Evolutionary conservation across 768 basidiomycete species (phyloP).

Genomic region (Trametes cinnabarina): DNA sequence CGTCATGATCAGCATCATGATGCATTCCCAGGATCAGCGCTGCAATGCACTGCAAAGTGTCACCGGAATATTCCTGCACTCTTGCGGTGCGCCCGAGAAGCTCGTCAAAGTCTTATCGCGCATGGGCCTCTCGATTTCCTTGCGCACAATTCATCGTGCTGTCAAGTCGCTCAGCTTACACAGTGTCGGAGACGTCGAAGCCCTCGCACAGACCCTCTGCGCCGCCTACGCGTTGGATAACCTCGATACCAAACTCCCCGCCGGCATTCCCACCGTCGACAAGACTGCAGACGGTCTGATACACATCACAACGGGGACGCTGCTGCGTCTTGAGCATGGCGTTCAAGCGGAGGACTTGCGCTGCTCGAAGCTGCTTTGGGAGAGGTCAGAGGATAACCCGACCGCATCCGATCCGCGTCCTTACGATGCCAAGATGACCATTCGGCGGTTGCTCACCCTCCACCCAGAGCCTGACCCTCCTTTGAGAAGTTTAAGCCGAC

Average conservation of each 20-base stretch:
- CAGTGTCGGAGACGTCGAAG: not conserved
- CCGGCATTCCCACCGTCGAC: constrained; percentile 32
- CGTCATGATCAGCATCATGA: constrained; percentile 27
- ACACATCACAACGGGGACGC: constrained; percentile 35
- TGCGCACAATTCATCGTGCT: not conserved
- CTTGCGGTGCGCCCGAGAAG: constrained; percentile 24
- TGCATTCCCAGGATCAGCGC: constrained; percentile 28
- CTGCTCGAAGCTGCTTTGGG: constrained; percentile 36
- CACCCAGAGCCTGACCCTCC: not conserved
- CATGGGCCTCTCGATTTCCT: constrained; percentile 26
- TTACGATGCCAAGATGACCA: not conserved
- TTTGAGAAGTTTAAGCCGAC: not conserved
- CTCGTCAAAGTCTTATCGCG: constrained; percentile 28
- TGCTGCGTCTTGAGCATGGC: constrained; percentile 30
- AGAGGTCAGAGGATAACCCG: constrained; percentile 27
- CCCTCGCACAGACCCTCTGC: not conserved
- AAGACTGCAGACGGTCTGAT: constrained; percentile 24
- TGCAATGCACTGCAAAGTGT: constrained; percentile 28
- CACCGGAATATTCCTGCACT: constrained; percentile 33
- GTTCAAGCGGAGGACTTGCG: constrained; percentile 26
- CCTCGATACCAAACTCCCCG: constrained; percentile 39
- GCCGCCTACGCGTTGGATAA: constrained; percentile 31
- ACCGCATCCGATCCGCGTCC: not conserved
- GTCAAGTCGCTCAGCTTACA: not conserved
- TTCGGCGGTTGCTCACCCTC: not conserved